These are phyloP conservation scores for Acaromyces ingoldii DNA, from an alignment of 1,284 basidiomycete genomes.

Conservation along the genomic window DNA sequence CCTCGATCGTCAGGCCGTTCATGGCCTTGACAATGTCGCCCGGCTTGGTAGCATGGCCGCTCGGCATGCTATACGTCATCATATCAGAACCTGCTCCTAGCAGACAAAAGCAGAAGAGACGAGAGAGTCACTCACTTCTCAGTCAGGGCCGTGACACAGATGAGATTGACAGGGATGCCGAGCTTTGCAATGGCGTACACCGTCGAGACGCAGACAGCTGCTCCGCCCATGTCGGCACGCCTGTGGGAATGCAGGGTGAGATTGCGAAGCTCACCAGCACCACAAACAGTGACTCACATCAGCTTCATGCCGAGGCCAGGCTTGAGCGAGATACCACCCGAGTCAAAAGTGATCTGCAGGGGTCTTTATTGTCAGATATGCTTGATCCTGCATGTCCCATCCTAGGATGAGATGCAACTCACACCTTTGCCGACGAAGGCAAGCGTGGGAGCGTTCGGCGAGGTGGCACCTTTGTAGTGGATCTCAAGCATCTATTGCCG, in stretches of 20 bases:
- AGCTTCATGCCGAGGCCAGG: slow-evolving; percentile 62
- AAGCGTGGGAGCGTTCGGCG: slow-evolving; percentile 61
- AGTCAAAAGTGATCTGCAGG: slow-evolving; percentile 59
- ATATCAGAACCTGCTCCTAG: not conserved
- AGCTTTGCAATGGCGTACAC: slow-evolving; percentile 75
- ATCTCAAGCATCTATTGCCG: slow-evolving; percentile 71
- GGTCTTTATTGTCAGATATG: no score
- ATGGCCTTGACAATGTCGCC: slow-evolving; percentile 75
- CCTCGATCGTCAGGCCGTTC: slow-evolving; percentile 80
- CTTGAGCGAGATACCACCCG: slow-evolving; percentile 83
- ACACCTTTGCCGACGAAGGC: slow-evolving; percentile 74
- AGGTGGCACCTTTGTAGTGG: slow-evolving; percentile 71
- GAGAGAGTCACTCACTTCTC: slow-evolving; percentile 65
- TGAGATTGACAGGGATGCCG: slow-evolving; percentile 70
- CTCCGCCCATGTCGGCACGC: slow-evolving; percentile 54
- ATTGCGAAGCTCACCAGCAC: no score
- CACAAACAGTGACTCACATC: no score
- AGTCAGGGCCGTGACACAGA: slow-evolving; percentile 68
- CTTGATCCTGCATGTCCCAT: no score
- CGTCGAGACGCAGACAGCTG: slow-evolving; percentile 70
- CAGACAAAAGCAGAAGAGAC: not conserved
- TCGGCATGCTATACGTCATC: no score
- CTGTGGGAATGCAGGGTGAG: no score
- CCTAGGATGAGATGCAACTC: not conserved
- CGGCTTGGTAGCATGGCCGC: slow-evolving; percentile 75